Conservation (phyloP, 768 basidiomycete genomes). For the Collybia sordida region DNA sequence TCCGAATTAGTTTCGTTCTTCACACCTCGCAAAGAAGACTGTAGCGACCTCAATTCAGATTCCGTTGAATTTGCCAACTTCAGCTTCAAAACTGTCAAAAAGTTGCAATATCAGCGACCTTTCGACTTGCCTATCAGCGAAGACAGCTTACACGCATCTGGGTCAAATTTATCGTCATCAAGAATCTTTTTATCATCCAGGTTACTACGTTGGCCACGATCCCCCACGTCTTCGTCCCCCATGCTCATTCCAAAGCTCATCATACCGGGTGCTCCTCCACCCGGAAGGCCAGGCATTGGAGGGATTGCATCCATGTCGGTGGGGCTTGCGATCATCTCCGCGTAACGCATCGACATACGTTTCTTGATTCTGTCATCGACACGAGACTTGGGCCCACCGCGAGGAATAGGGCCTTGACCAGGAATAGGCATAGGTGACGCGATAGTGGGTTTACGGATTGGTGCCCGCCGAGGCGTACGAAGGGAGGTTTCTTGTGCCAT, state of each 20-base stretch:
- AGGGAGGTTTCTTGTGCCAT: conserved; percentile 15
- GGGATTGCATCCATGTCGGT: conserved; percentile 54
- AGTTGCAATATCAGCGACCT: no score
- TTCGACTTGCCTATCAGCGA: neutral
- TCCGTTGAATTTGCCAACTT: conserved; percentile 90
- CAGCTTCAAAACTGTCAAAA: conserved; percentile 63
- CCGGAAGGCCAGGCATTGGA: conserved; percentile 54
- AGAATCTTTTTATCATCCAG: conserved; percentile 62
- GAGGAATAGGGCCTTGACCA: conserved; percentile 26
- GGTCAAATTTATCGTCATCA: conserved; percentile 80
- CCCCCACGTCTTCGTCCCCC: conserved; percentile 48
- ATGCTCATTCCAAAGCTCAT: conserved; percentile 18
- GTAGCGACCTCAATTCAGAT: conserved; percentile 72
- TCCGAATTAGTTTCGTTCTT: conserved; percentile 77
- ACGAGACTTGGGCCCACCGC: conserved; percentile 51
- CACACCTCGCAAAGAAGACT: conserved; percentile 69
- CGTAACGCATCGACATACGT: conserved; percentile 94
- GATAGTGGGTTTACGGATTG: conserved; percentile 18
- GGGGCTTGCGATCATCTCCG: conserved; percentile 71
- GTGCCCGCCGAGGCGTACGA: conserved; percentile 21
- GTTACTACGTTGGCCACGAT: conserved; percentile 38
- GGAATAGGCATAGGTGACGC: conserved; percentile 11
- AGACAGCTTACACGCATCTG: conserved; percentile 75
- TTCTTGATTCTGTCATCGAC: conserved; percentile 94
- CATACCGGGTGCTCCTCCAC: conserved; percentile 30